These are phyloP conservation scores for Micromonas commoda DNA, from an alignment of 139 green algal species.

Conservation along the genomic window DNA sequence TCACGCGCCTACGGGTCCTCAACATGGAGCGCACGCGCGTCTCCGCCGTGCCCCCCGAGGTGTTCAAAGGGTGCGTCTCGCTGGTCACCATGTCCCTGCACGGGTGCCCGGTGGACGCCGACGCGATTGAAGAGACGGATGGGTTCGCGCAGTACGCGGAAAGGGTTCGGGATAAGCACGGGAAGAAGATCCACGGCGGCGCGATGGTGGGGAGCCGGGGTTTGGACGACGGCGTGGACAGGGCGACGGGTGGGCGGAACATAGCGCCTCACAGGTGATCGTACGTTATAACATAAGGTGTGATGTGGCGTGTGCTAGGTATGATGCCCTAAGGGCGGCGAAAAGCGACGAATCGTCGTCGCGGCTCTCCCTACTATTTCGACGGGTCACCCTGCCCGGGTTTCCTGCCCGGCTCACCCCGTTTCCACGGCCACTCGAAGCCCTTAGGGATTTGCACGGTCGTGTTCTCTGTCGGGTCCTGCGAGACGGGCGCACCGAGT, in stretches of 20 bases:
- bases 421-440: too few relatives aligned
- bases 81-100: not conserved
- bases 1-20: not conserved
- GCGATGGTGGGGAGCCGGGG: not conserved
- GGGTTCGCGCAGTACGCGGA: not conserved
- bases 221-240: slow-evolving; percentile 13
- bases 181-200: slow-evolving; percentile 2
- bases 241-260: not conserved
- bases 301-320: too few relatives aligned
- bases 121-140: not conserved
- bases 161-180: not conserved
- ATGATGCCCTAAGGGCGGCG: too few relatives aligned
- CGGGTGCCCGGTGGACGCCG: not conserved
- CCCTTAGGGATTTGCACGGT: too few relatives aligned
- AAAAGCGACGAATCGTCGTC: too few relatives aligned
- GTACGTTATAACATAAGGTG: not conserved
- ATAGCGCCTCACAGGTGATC: not conserved
- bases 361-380: too few relatives aligned
- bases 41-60: not conserved
- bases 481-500: too few relatives aligned
- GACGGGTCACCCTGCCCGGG: too few relatives aligned
- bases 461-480: too few relatives aligned
- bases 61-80: slow-evolving; percentile 10
- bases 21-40: slow-evolving; percentile 3
- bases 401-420: too few relatives aligned